Conservation (phyloP, 1,139 yeast species). For the Magnusiomyces magnusii region DNA sequence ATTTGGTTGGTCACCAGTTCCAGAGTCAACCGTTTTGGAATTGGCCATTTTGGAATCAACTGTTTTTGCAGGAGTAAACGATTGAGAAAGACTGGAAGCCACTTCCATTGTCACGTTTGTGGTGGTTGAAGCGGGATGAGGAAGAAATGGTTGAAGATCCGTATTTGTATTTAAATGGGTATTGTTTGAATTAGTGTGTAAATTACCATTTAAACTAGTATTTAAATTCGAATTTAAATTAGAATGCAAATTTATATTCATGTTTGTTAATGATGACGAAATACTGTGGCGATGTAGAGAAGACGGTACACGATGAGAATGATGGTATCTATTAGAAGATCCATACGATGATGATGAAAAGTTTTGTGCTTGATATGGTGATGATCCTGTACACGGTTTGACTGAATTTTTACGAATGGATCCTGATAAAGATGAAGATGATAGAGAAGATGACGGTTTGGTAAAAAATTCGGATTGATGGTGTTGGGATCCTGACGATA, state of each 20-base stretch:
- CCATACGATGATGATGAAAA: constrained; percentile 16
- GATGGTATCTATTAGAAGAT: constrained; percentile 7
- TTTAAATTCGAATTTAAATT: too few relatives aligned
- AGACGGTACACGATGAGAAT: constrained; percentile 8
- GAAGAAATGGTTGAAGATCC: constrained; percentile 23
- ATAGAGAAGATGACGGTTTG: constrained; percentile 19
- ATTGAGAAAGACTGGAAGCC: constrained; percentile 22
- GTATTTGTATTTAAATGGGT: too few relatives aligned
- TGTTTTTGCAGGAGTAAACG: constrained; percentile 19
- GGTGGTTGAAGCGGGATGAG: constrained; percentile 26
- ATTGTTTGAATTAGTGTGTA: too few relatives aligned
- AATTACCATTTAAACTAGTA: too few relatives aligned
- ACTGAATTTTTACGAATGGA: constrained; percentile 15
- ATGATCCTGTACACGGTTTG: constrained; percentile 2
- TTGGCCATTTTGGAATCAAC: too few relatives aligned
- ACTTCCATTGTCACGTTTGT: constrained; percentile 28
- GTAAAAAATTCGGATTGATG: not conserved
- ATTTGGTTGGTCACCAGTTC: not conserved
- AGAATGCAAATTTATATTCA: too few relatives aligned
- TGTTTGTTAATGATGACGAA: not conserved
- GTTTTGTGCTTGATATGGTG: constrained; percentile 17
- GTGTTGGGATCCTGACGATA: constrained; percentile 22
- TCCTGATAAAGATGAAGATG: constrained; percentile 16
- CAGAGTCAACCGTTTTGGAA: not conserved
- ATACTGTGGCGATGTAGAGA: constrained; percentile 3